These are phyloP conservation scores for Trametes sanguinea DNA, from an alignment of 768 basidiomycete genomes.

Conservation along the genomic window DNA sequence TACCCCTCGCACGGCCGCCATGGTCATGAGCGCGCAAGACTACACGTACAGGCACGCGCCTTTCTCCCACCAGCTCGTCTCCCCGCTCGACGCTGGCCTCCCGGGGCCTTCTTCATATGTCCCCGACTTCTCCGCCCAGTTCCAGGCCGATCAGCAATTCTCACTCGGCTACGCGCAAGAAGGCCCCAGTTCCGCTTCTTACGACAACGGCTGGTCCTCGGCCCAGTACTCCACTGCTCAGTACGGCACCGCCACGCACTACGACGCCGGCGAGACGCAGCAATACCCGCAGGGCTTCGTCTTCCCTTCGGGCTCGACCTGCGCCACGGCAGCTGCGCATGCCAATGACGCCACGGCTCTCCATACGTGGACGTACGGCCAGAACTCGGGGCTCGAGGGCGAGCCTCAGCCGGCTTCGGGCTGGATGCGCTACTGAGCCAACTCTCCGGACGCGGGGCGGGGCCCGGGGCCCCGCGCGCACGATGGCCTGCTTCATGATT, in stretches of 20 bases:
- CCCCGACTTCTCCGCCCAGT: not conserved
- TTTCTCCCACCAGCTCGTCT: not conserved
- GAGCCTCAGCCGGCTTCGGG: not conserved
- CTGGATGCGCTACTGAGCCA: constrained; percentile 5
- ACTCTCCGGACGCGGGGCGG: not conserved
- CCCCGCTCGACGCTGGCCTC: not conserved
- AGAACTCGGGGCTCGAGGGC: constrained; percentile 6
- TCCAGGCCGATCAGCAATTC: not conserved
- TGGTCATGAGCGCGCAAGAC: not conserved
- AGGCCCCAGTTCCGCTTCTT: not conserved
- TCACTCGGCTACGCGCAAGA: not conserved
- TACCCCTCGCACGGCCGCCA: not conserved
- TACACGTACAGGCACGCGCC: not conserved
- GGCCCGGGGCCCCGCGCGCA: not conserved
- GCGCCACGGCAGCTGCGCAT: not conserved
- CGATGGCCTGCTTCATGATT: not conserved
- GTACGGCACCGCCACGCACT: not conserved
- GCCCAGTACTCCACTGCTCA: not conserved
- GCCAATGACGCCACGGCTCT: not conserved
- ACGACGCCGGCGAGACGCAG: constrained; percentile 1
- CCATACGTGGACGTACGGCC: constrained; percentile 1
- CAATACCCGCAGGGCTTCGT: not conserved
- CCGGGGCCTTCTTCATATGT: not conserved
- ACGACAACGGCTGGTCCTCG: not conserved
- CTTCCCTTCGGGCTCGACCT: not conserved